Evolutionary conservation across 306 rosid species (phyloP).

Genomic region (Neltuma alba): DNA sequence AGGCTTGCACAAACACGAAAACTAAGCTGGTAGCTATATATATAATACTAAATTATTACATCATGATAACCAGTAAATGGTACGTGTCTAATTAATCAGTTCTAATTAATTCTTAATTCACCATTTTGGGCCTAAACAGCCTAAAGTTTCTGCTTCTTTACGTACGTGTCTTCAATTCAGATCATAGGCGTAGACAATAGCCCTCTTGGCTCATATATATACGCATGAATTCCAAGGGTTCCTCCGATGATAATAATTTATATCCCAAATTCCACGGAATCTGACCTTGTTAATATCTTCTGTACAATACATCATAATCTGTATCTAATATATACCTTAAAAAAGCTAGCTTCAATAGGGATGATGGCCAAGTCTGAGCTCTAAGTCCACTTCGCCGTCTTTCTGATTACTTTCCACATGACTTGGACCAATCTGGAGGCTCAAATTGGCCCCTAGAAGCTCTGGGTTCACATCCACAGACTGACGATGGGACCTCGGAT

Average conservation of each 20-base stretch:
- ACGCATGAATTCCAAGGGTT: background rate
- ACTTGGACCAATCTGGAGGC: conserved; percentile 55
- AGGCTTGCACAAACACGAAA: conserved; percentile 14
- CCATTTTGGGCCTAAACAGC: background rate
- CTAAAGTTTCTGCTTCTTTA: background rate
- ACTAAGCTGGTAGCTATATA: conserved; percentile 9
- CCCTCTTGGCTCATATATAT: background rate
- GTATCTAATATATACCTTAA: conserved; percentile 28
- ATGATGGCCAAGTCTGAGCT: conserved; percentile 87
- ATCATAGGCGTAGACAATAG: background rate
- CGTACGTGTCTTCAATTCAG: background rate
- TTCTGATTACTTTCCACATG: conserved; percentile 40
- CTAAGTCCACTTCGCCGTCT: conserved; percentile 74
- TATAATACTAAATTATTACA: conserved; percentile 5
- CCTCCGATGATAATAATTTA: background rate
- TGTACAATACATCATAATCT: conserved; percentile 24
- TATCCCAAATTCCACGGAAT: background rate
- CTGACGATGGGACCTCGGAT: conserved; percentile 33
- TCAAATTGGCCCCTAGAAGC: conserved; percentile 65
- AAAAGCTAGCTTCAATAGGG: conserved; percentile 13
- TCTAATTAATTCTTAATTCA: conserved; percentile 23
- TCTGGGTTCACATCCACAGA: conserved; percentile 51
- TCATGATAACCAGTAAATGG: conserved; percentile 19
- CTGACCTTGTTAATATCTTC: conserved; percentile 1
- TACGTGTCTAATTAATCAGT: conserved; percentile 21